Percentiles rank a stretch among this genome's conserved stretches.
Conservation (phyloP, 352 stramenopile species). For the Globisporangium nodosum region DNA sequence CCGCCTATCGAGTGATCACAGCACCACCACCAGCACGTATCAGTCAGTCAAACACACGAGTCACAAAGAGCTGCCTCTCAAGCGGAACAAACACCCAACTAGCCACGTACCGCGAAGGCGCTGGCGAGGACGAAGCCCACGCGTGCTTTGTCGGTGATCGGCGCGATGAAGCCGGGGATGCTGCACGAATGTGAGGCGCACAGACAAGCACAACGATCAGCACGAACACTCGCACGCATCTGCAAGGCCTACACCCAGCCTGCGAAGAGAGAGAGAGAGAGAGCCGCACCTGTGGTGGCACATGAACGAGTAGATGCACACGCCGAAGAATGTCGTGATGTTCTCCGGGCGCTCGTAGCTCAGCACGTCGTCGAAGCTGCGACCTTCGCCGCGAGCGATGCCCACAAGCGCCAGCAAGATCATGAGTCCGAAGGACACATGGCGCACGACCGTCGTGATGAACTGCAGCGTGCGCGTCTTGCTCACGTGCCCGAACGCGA, state of each 20-base stretch:
- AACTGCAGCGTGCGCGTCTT: slow-evolving; percentile 81
- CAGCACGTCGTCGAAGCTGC: slow-evolving; percentile 54
- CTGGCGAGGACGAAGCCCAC: slow-evolving; percentile 53
- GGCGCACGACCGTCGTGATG: slow-evolving; percentile 74
- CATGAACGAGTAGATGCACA: slow-evolving; percentile 91
- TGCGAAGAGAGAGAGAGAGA: not conserved
- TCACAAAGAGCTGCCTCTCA: not conserved
- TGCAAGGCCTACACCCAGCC: not conserved
- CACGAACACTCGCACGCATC: too few relatives aligned
- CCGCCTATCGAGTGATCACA: slow-evolving; percentile 29
- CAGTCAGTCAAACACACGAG: not conserved
- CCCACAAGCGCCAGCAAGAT: slow-evolving; percentile 68
- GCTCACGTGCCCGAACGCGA: slow-evolving; percentile 76
- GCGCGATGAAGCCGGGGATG: slow-evolving; percentile 75
- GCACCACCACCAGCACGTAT: too few relatives aligned
- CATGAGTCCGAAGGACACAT: slow-evolving; percentile 82
- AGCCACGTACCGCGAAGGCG: slow-evolving; percentile 56
- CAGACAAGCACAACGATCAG: too few relatives aligned
- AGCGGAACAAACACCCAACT: slow-evolving; percentile 5
- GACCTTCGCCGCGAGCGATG: slow-evolving; percentile 61
- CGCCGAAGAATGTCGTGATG: slow-evolving; percentile 79
- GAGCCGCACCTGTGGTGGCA: slow-evolving; percentile 76
- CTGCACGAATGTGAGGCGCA: slow-evolving; percentile 16
- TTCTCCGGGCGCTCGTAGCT: slow-evolving; percentile 68
- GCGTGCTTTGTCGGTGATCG: slow-evolving; percentile 78